phyloP scores from a whole-genome alignment of 345 rosid species.

The Linum usitatissimum region DNA sequence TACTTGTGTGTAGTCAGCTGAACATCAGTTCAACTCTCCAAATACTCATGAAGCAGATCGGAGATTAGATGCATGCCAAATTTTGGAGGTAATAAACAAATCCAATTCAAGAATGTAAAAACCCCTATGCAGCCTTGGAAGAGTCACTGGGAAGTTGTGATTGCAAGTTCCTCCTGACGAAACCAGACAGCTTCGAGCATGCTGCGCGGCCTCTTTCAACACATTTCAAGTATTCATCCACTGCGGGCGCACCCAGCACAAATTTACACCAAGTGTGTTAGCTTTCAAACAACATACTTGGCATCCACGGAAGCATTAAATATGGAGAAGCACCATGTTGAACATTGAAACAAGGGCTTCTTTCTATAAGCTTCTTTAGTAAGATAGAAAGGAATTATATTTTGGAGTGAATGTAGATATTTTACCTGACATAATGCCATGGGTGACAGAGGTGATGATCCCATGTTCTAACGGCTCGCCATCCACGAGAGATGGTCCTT shows the following conservation, averaged over 20 bases:
- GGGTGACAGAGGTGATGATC: constrained; percentile 67
- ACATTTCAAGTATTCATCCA: constrained; percentile 62
- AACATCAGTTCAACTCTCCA: no score
- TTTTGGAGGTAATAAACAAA: no score
- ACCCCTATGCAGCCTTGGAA: neutral
- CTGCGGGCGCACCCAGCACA: constrained; percentile 17
- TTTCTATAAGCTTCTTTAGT: no score
- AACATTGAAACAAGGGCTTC: no score
- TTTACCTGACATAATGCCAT: constrained; percentile 74
- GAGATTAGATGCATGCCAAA: no score
- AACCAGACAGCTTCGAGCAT: constrained; percentile 50
- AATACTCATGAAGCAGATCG: no score
- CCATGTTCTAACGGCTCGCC: constrained; percentile 64
- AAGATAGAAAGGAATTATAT: neutral
- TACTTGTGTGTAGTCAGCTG: no score
- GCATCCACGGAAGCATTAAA: neutral
- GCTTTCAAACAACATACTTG: neutral
- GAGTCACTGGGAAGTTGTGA: constrained; percentile 32
- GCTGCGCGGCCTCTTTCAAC: constrained; percentile 70
- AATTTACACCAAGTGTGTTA: neutral
- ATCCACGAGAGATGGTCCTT: constrained; percentile 30
- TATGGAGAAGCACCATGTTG: no score
- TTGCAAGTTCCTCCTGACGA: constrained; percentile 67
- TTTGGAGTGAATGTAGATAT: neutral
- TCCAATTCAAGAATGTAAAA: no score